These are phyloP conservation scores for Neobulgaria alba DNA, from an alignment of 2,329 filamentous ascomycete genomes.

Conservation along the genomic window DNA sequence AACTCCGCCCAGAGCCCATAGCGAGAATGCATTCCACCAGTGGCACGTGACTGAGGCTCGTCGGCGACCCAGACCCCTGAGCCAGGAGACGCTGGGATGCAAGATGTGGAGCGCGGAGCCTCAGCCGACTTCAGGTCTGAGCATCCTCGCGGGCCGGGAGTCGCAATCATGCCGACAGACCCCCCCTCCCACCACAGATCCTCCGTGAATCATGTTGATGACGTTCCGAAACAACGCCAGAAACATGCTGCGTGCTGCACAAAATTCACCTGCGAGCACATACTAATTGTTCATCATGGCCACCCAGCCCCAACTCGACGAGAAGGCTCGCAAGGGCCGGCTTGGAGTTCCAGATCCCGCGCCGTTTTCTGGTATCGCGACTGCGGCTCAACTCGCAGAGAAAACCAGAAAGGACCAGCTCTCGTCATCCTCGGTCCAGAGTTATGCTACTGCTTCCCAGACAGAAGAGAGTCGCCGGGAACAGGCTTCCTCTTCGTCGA, in stretches of 20 bases:
- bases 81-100: too few species aligned
- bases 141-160: background rate
- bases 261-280: too few species aligned
- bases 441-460: slow-evolving; percentile 2
- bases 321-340: background rate
- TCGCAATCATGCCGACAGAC: background rate
- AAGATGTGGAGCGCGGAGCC: background rate
- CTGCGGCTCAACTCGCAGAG: slow-evolving; percentile 17
- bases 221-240: background rate
- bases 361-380: too few species aligned
- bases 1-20: too few species aligned
- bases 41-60: too few species aligned
- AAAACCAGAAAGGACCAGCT: slow-evolving; percentile 5
- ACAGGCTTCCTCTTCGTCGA: slow-evolving; percentile 1
- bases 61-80: too few species aligned
- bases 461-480: slow-evolving; percentile 4
- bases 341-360: background rate
- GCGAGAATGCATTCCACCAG: too few species aligned
- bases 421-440: background rate
- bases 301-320: background rate
- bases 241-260: too few species aligned
- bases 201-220: background rate
- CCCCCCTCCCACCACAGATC: background rate
- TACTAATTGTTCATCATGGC: too few species aligned
- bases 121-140: background rate